These are phyloP conservation scores for Acer yangbiense DNA, from an alignment of 345 rosid genomes.

Conservation along the genomic window DNA sequence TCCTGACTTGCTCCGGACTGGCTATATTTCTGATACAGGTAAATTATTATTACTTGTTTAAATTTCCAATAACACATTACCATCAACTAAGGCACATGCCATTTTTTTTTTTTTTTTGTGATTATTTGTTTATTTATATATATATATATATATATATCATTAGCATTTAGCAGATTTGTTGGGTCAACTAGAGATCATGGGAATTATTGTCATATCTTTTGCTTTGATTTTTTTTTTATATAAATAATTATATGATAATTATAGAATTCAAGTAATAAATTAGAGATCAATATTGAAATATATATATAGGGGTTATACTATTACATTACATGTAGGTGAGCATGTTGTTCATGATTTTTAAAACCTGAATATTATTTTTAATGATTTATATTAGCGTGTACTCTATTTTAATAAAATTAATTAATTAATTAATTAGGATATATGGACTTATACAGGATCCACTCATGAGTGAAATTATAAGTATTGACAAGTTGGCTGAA, in stretches of 20 bases:
- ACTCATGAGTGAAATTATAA: too few relatives aligned
- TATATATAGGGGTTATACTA: too few relatives aligned
- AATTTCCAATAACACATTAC: neutral
- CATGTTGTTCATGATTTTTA: neutral
- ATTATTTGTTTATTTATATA: too few relatives aligned
- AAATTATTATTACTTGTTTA: neutral
- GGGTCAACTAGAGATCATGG: neutral
- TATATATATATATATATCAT: neutral
- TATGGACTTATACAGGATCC: too few relatives aligned
- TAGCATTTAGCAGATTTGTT: neutral
- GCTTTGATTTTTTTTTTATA: too few relatives aligned
- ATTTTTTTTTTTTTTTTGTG: neutral
- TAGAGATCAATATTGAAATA: neutral
- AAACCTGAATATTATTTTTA: neutral
- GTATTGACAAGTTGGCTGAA: neutral
- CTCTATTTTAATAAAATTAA: too few relatives aligned
- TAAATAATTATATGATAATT: too few relatives aligned
- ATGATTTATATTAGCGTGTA: too few relatives aligned
- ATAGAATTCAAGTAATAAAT: neutral
- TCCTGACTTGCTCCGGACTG: constrained; percentile 53
- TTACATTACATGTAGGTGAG: neutral
- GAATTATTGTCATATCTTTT: neutral
- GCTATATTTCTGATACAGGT: constrained; percentile 63
- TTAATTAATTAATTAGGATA: too few relatives aligned
- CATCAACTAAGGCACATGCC: neutral